These are phyloP conservation scores for Suillus placidus DNA, from an alignment of 768 basidiomycete genomes.

Conservation along the genomic window DNA sequence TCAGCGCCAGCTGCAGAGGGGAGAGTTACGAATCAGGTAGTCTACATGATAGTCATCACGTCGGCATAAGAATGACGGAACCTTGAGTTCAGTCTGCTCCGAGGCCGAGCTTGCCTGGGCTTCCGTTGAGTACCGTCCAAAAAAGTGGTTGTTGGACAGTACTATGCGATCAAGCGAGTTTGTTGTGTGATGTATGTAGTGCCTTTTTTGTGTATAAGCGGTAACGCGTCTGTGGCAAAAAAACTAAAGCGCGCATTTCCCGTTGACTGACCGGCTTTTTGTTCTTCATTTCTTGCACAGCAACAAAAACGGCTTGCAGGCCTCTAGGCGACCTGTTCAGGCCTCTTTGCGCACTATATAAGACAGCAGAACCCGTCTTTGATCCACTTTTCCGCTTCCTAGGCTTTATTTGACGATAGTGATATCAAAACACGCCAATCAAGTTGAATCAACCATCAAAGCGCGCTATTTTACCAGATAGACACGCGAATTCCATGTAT, in stretches of 20 bases:
- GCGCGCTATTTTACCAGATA: slow-evolving; percentile 4
- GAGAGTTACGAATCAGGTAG: not conserved
- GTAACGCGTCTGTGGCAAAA: slow-evolving; percentile 24
- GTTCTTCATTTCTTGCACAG: slow-evolving; percentile 13
- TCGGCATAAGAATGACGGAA: not conserved
- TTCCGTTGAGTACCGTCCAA: not conserved
- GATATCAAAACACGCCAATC: not conserved
- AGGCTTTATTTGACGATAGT: not conserved
- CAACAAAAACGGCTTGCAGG: not conserved
- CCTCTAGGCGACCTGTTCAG: not conserved
- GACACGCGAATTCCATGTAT: slow-evolving; percentile 14
- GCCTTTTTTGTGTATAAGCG: slow-evolving; percentile 12
- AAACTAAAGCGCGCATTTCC: slow-evolving; percentile 16
- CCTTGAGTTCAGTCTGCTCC: not conserved
- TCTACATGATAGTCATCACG: not conserved
- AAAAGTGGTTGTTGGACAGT: not conserved
- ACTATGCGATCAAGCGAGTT: not conserved
- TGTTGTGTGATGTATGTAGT: not conserved
- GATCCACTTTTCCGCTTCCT: slow-evolving; percentile 9
- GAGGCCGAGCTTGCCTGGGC: not conserved
- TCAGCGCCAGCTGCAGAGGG: not conserved
- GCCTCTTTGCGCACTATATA: slow-evolving; percentile 6
- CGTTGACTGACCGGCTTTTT: slow-evolving; percentile 17
- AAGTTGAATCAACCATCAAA: too few relatives aligned
- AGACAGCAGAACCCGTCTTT: slow-evolving; percentile 3